phyloP scores from a whole-genome alignment of 2,329 filamentous ascomycete species.

The Grosmannia clavigera region DNA sequence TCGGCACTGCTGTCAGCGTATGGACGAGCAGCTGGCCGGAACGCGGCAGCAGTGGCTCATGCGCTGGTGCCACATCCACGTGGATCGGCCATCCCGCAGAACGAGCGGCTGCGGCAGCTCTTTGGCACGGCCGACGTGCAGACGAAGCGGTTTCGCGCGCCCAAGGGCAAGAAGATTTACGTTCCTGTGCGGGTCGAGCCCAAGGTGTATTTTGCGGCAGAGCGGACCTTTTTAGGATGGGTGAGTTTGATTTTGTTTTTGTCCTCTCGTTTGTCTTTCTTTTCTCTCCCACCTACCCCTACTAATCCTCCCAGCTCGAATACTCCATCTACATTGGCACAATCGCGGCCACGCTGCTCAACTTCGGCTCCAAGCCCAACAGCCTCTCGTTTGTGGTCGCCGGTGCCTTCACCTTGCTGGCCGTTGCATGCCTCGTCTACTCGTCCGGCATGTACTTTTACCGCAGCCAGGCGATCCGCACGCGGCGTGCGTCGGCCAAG shows the following conservation, averaged over 20 bases:
- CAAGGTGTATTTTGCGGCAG: constrained; percentile 94
- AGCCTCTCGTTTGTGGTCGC: constrained; percentile 53
- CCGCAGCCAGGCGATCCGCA: constrained; percentile 74
- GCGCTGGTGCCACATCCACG: constrained; percentile 43
- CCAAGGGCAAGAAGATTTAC: constrained; percentile 82
- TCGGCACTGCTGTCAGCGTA: constrained; percentile 42
- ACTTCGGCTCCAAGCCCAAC: constrained; percentile 55
- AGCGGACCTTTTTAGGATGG: constrained; percentile 93
- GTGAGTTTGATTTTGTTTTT: constrained; percentile 31
- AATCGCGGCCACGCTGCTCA: constrained; percentile 72
- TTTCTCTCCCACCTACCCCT: background rate
- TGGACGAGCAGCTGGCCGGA: constrained; percentile 27
- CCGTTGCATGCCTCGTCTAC: constrained; percentile 68
- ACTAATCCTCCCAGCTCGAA: constrained; percentile 52
- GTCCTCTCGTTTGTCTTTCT: background rate
- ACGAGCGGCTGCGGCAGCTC: constrained; percentile 39
- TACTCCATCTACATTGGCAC: constrained; percentile 90
- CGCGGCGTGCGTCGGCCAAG: constrained; percentile 61
- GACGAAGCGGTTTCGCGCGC: constrained; percentile 54
- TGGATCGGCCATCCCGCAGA: constrained; percentile 42
- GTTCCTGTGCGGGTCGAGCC: constrained; percentile 93
- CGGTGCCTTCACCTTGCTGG: constrained; percentile 71
- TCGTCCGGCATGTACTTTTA: constrained; percentile 76
- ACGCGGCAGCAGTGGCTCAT: constrained; percentile 31
- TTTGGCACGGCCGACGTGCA: constrained; percentile 44